phyloP scores from a whole-genome alignment of 495 filamentous ascomycete genomes.

The Cenococcum geophilum region DNA sequence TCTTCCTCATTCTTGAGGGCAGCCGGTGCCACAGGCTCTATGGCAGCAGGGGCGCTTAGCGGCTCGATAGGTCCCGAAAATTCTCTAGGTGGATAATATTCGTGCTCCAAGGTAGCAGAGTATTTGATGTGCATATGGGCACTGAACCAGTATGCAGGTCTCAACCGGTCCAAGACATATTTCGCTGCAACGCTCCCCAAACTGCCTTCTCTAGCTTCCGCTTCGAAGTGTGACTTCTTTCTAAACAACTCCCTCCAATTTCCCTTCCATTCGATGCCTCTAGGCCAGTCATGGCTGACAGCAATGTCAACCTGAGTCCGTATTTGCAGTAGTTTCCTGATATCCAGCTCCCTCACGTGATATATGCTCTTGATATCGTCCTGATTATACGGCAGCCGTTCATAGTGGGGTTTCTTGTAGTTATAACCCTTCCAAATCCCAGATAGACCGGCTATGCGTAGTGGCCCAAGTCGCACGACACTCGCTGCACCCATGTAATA shows the following conservation, averaged over 20 bases:
- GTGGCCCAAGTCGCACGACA: constrained; percentile 69
- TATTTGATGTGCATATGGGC: constrained; percentile 89
- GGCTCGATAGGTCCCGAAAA: neutral
- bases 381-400: constrained; percentile 75
- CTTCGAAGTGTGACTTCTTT: constrained; percentile 63
- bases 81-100: constrained; percentile 18
- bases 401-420: constrained; percentile 72
- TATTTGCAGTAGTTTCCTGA: constrained; percentile 80
- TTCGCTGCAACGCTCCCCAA: constrained; percentile 73
- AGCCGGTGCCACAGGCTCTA: neutral
- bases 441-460: constrained; percentile 84
- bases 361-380: constrained; percentile 73
- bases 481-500: constrained; percentile 94
- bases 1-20: constrained; percentile 34
- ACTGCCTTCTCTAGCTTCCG: constrained; percentile 64
- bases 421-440: constrained; percentile 90
- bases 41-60: neutral
- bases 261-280: constrained; percentile 68
- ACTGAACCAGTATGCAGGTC: constrained; percentile 86
- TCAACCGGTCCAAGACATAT: constrained; percentile 70
- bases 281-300: constrained; percentile 93
- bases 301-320: constrained; percentile 80
- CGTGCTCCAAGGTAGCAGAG: constrained; percentile 63
- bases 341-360: constrained; percentile 84
- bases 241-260: constrained; percentile 56